Conservation (phyloP, 306 rosid genomes). For the Herpetospermum pedunculosum region DNA sequence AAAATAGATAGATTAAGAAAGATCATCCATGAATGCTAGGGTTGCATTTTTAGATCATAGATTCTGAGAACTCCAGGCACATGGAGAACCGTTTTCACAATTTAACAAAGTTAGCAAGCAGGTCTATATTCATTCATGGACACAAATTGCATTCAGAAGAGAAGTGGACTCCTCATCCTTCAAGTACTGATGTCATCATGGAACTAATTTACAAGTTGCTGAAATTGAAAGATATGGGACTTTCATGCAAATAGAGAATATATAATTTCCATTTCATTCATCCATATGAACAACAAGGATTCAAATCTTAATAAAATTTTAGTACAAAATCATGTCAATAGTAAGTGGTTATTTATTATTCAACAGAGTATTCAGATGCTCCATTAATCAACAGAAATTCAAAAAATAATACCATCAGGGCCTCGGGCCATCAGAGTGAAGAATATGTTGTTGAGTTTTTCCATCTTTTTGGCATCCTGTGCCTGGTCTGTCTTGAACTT, state of each 20-base stretch:
- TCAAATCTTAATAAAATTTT: neutral
- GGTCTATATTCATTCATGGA: neutral
- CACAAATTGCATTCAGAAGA: neutral
- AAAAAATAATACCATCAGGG: slow-evolving; percentile 54
- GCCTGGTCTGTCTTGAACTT: slow-evolving; percentile 89
- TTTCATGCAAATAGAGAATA: neutral
- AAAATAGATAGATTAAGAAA: neutral
- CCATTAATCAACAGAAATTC: neutral
- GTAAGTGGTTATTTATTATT: neutral
- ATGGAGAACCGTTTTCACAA: neutral
- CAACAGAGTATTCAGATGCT: neutral
- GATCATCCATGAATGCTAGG: neutral
- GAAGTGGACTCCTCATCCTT: neutral
- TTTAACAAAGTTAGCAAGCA: neutral
- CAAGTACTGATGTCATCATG: neutral
- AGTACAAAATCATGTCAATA: neutral
- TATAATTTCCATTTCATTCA: neutral
- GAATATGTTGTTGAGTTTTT: slow-evolving; percentile 69
- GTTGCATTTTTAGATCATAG: neutral
- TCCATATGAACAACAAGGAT: neutral
- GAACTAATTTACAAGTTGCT: neutral
- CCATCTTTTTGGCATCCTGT: slow-evolving; percentile 92
- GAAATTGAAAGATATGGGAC: neutral
- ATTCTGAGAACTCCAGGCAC: neutral
- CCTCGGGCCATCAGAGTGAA: slow-evolving; percentile 92